Conservation (phyloP, 108 stramenopile species). For the Cyclotella kingstonii region DNA sequence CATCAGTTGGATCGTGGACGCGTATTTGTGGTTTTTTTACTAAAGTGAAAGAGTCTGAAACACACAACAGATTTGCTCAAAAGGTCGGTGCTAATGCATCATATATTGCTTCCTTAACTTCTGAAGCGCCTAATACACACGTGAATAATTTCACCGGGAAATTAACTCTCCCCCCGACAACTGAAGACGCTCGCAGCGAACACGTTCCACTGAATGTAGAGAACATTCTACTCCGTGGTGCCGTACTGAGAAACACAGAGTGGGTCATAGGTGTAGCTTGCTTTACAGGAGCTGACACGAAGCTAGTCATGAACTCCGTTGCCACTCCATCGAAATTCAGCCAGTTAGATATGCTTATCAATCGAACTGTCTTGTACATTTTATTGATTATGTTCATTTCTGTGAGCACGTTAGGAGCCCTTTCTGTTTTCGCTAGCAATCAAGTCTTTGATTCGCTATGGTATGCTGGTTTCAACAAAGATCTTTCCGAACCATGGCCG, state of each 20-base stretch:
- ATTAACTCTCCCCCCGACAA: constrained; percentile 60
- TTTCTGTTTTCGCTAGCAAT: constrained; percentile 36
- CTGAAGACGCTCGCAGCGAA: constrained; percentile 38
- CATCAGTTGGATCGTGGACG: not conserved
- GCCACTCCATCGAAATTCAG: constrained; percentile 92
- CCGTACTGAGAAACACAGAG: constrained; percentile 92
- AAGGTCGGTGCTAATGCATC: constrained; percentile 18
- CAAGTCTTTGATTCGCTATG: constrained; percentile 53
- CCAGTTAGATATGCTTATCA: constrained; percentile 82
- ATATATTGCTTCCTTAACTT: constrained; percentile 60
- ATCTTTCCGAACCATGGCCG: constrained; percentile 66
- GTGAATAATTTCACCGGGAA: constrained; percentile 91
- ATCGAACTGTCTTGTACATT: constrained; percentile 76
- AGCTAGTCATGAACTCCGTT: constrained; percentile 89
- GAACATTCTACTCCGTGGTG: constrained; percentile 91
- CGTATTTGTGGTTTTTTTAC: constrained; percentile 4
- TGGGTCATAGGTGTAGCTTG: constrained; percentile 94
- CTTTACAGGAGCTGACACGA: constrained; percentile 95
- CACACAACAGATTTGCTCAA: constrained; percentile 2
- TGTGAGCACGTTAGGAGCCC: constrained; percentile 46
- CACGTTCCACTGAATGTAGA: constrained; percentile 81
- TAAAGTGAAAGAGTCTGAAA: constrained; percentile 9
- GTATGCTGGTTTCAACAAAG: constrained; percentile 57
- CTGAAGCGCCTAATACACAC: constrained; percentile 88
- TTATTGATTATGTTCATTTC: constrained; percentile 79